Conservation (phyloP, 2,329 filamentous ascomycete genomes). For the Phialemonium atrogriseum region DNA sequence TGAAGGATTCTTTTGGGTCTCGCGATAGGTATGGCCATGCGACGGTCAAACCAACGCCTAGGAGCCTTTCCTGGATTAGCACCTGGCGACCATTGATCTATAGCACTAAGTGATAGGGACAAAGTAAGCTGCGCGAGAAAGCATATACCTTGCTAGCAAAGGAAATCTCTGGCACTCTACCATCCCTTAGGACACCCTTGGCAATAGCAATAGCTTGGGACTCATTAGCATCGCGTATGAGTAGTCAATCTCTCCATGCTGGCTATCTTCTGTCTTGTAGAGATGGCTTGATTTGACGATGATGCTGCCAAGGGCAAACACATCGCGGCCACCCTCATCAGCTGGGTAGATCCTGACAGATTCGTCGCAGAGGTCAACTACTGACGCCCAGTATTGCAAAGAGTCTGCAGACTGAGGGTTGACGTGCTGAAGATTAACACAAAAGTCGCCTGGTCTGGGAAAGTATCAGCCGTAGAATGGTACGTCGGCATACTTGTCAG, state of each 20-base stretch:
- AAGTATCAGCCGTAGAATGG: slow-evolving; percentile 23
- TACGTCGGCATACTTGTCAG: slow-evolving; percentile 19
- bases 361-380: slow-evolving; percentile 21
- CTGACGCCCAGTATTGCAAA: slow-evolving; percentile 21
- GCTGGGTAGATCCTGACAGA: slow-evolving; percentile 21
- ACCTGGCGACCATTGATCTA: slow-evolving; percentile 27
- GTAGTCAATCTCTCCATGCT: slow-evolving; percentile 21
- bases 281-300: slow-evolving; percentile 30
- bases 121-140: slow-evolving; percentile 1
- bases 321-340: slow-evolving; percentile 26
- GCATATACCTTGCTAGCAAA: slow-evolving; percentile 27
- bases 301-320: slow-evolving; percentile 31
- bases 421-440: slow-evolving; percentile 14
- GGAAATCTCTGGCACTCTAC: slow-evolving; percentile 27
- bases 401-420: slow-evolving; percentile 15
- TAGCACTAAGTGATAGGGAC: slow-evolving; percentile 4
- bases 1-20: slow-evolving; percentile 23
- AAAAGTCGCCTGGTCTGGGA: slow-evolving; percentile 19
- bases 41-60: slow-evolving; percentile 25
- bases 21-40: slow-evolving; percentile 26
- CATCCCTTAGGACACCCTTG: slow-evolving; percentile 15
- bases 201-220: slow-evolving; percentile 23
- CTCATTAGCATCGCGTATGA: slow-evolving; percentile 33
- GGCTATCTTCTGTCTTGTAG: slow-evolving; percentile 10
- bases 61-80: slow-evolving; percentile 28